Evolutionary conservation across 805 yeast species (phyloP).

Genomic region (Lipomyces spencermartinsiae): DNA sequence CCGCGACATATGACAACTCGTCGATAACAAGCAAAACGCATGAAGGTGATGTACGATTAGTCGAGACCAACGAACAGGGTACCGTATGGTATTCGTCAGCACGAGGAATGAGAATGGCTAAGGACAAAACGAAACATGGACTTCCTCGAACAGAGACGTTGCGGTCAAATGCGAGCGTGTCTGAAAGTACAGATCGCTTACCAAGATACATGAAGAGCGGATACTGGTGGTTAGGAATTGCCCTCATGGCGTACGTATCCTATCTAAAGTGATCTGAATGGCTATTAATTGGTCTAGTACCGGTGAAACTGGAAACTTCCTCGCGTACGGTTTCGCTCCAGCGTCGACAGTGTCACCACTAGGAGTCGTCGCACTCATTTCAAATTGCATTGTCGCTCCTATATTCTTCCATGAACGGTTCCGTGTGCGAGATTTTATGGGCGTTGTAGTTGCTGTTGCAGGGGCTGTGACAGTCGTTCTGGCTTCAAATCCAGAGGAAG

Average conservation of each 20-base stretch:
- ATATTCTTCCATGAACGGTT: constrained; percentile 53
- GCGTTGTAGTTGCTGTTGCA: constrained; percentile 51
- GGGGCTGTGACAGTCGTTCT: constrained; percentile 54
- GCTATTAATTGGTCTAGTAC: constrained; percentile 24
- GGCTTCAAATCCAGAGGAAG: constrained; percentile 45
- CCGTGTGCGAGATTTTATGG: constrained; percentile 47
- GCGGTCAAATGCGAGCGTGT: constrained; percentile 19
- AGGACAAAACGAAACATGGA: not conserved
- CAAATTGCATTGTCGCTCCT: constrained; percentile 58
- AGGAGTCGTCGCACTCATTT: constrained; percentile 57
- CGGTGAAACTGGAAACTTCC: constrained; percentile 57
- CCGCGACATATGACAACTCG: constrained; percentile 6
- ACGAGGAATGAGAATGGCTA: not conserved
- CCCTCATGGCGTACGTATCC: constrained; percentile 47
- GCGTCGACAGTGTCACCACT: constrained; percentile 57
- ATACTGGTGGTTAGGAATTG: constrained; percentile 53
- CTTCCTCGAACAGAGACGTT: constrained; percentile 3
- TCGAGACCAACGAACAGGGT: constrained; percentile 8
- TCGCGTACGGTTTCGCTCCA: constrained; percentile 58
- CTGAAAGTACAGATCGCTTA: constrained; percentile 15
- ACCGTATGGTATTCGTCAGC: constrained; percentile 6
- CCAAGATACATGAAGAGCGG: constrained; percentile 33
- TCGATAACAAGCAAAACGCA: not conserved
- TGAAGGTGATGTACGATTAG: constrained; percentile 5
- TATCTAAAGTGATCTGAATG: not conserved